phyloP scores from a whole-genome alignment of 1,284 basidiomycete species.

The Tetrapyrgos nigripes region DNA sequence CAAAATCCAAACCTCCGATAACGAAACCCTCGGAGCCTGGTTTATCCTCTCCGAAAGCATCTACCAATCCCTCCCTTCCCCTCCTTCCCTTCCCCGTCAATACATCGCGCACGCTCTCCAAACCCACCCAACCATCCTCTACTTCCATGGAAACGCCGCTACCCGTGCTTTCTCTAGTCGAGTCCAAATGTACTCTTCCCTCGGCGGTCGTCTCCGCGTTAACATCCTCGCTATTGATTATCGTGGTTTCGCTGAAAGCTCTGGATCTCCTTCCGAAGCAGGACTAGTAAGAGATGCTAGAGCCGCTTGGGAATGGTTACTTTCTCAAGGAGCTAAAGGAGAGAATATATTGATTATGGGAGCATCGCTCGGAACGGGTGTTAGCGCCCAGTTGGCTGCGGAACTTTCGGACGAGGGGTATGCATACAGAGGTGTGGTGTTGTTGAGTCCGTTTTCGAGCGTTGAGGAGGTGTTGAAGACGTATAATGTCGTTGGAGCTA shows the following conservation, averaged over 20 bases:
- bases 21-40: constrained; percentile 87
- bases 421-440: constrained; percentile 65
- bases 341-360: constrained; percentile 77
- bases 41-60: constrained; percentile 80
- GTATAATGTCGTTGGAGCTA: constrained; percentile 71
- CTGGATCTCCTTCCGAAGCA: constrained; percentile 75
- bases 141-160: constrained; percentile 90
- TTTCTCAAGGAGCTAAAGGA: constrained; percentile 60
- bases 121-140: constrained; percentile 78
- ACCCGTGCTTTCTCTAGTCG: constrained; percentile 75
- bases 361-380: constrained; percentile 84
- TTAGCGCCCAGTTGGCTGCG: constrained; percentile 68
- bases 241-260: constrained; percentile 92
- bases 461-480: constrained; percentile 71
- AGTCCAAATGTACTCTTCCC: constrained; percentile 64
- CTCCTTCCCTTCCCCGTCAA: constrained; percentile 37
- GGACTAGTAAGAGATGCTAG: constrained; percentile 82
- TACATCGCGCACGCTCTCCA: constrained; percentile 55
- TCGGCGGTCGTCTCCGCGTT: constrained; percentile 65
- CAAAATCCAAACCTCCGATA: constrained; percentile 75
- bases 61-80: constrained; percentile 55
- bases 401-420: constrained; percentile 61
- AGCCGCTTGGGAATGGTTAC: constrained; percentile 83
- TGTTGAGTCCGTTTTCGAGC: constrained; percentile 82
- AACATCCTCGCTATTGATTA: constrained; percentile 92